Evolutionary conservation across 2,329 filamentous ascomycete species (phyloP).

Genomic region (Aspergillus felis): DNA sequence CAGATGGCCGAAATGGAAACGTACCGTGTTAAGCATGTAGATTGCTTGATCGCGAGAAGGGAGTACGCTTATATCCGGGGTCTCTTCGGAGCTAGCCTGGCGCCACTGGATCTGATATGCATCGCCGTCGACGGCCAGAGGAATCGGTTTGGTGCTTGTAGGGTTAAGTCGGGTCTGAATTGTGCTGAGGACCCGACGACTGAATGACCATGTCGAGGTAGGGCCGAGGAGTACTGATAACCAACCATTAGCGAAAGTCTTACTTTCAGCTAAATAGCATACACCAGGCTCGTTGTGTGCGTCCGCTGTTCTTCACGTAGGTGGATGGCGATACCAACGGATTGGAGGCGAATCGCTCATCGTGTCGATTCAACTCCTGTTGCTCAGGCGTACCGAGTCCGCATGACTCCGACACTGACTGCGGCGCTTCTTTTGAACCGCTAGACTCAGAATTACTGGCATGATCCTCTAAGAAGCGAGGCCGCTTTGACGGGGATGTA

Average conservation of each 20-base stretch:
- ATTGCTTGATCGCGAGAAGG: constrained; percentile 50
- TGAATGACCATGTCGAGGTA: constrained; percentile 55
- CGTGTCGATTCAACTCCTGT: constrained; percentile 16
- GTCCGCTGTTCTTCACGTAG: constrained; percentile 15
- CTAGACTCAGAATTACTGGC: not conserved
- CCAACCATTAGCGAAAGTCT: not conserved
- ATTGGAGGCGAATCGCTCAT: constrained; percentile 24
- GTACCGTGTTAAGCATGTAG: constrained; percentile 53
- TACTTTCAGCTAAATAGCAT: not conserved
- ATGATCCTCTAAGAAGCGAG: not conserved
- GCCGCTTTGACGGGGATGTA: not conserved
- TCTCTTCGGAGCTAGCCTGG: constrained; percentile 31
- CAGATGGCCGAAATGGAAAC: constrained; percentile 52
- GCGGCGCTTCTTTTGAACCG: not conserved
- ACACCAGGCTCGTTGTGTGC: constrained; percentile 13
- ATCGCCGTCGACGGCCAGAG: constrained; percentile 43
- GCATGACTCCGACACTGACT: not conserved
- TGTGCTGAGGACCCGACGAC: constrained; percentile 45
- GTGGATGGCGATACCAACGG: constrained; percentile 28
- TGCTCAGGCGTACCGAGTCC: constrained; percentile 4
- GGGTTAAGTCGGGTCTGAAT: constrained; percentile 45
- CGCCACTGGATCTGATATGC: constrained; percentile 50
- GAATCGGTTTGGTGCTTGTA: constrained; percentile 30
- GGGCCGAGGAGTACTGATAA: constrained; percentile 48
- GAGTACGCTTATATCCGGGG: constrained; percentile 32